These are phyloP conservation scores for Alternaria sp. DNA, from an alignment of 2,329 filamentous ascomycete species.

Conservation along the genomic window DNA sequence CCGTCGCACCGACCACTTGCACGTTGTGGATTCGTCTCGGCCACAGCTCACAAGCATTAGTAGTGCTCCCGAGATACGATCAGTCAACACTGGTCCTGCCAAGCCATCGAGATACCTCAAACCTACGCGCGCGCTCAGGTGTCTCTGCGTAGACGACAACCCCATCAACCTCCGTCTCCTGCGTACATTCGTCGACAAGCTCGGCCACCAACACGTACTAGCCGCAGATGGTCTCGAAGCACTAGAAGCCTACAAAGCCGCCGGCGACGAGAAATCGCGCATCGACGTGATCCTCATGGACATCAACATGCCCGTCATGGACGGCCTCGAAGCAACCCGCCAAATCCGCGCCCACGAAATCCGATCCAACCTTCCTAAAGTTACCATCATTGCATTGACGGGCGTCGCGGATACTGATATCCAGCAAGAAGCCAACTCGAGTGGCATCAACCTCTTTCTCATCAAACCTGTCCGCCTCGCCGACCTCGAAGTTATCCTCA, in stretches of 20 bases:
- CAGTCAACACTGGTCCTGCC: constrained; percentile 24
- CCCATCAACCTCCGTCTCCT: constrained; percentile 52
- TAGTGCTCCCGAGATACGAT: constrained; percentile 46
- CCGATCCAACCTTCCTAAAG: constrained; percentile 52
- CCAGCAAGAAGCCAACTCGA: constrained; percentile 60
- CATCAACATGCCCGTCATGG: constrained; percentile 52
- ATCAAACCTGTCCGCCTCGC: constrained; percentile 62
- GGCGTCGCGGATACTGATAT: constrained; percentile 61
- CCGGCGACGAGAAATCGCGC: constrained; percentile 20
- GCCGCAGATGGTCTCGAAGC: constrained; percentile 52
- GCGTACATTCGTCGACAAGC: constrained; percentile 48
- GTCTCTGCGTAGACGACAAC: constrained; percentile 53
- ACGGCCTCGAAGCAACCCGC: constrained; percentile 53
- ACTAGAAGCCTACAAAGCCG: constrained; percentile 41
- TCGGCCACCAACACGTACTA: constrained; percentile 44
- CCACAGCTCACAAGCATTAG: constrained; percentile 40
- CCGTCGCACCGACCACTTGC: constrained; percentile 15
- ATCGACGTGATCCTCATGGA: constrained; percentile 50
- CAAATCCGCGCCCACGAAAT: constrained; percentile 58
- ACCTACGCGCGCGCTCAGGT: constrained; percentile 36
- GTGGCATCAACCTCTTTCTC: constrained; percentile 64
- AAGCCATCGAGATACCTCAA: constrained; percentile 31
- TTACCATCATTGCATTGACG: constrained; percentile 63
- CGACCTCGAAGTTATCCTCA: constrained; percentile 54
- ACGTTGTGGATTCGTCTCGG: constrained; percentile 27